These are phyloP conservation scores for Globisporangium viniferum DNA, from an alignment of 352 stramenopile species.

Conservation along the genomic window DNA sequence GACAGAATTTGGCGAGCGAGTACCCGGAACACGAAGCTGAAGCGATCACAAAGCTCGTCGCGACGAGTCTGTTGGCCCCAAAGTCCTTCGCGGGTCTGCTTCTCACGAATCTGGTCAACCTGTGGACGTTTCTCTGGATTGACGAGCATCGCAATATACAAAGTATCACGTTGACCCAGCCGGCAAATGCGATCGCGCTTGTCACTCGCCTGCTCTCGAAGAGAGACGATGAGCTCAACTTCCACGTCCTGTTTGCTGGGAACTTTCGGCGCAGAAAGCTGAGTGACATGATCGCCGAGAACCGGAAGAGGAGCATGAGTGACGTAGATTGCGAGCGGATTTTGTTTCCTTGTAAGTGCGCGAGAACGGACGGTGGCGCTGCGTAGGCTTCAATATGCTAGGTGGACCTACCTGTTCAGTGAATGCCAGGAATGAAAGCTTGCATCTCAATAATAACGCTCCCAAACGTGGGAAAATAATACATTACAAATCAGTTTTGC, in stretches of 20 bases:
- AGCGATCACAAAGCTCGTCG: neutral
- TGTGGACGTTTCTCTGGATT: slow-evolving; percentile 4
- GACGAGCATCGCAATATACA: neutral
- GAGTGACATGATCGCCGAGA: neutral
- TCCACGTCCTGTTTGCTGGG: neutral
- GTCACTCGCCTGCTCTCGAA: neutral
- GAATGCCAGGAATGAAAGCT: neutral
- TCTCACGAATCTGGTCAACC: neutral
- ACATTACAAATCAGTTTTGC: neutral
- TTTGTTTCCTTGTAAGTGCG: neutral
- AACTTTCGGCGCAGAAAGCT: neutral
- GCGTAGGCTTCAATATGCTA: neutral
- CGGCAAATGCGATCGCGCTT: neutral
- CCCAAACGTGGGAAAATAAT: neutral
- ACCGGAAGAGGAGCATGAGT: neutral
- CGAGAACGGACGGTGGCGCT: neutral
- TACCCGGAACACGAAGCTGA: neutral
- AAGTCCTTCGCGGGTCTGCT: neutral
- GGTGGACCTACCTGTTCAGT: neutral
- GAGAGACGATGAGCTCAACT: neutral
- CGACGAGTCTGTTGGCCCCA: neutral
- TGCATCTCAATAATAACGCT: neutral
- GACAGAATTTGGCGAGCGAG: neutral
- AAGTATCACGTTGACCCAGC: neutral
- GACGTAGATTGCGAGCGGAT: neutral